Evolutionary conservation across 2,329 filamentous ascomycete species (phyloP).

Genomic region (Alternaria triticina): DNA sequence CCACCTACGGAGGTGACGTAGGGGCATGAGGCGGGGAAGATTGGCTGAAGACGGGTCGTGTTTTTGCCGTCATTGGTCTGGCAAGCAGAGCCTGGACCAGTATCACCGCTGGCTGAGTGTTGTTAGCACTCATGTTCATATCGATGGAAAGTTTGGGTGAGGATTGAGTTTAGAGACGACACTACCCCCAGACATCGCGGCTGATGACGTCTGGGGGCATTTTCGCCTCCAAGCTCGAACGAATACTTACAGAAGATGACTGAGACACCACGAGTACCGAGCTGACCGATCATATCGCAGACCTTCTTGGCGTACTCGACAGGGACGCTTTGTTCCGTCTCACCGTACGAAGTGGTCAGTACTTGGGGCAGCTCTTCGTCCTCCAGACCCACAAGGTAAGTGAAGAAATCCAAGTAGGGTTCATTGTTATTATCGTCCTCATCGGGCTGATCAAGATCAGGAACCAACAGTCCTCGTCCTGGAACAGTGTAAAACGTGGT

Average conservation of each 20-base stretch:
- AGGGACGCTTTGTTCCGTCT: constrained; percentile 50
- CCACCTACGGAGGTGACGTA: constrained; percentile 57
- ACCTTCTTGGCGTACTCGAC: constrained; percentile 46
- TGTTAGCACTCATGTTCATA: not conserved
- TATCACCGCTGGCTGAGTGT: constrained; percentile 42
- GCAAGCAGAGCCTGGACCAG: constrained; percentile 51
- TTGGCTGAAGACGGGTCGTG: constrained; percentile 52
- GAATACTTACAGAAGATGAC: constrained; percentile 40
- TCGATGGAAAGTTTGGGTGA: not conserved
- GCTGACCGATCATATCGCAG: constrained; percentile 49
- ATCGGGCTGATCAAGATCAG: constrained; percentile 56
- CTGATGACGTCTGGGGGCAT: not conserved
- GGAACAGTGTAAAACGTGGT: constrained; percentile 57
- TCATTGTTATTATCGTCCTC: constrained; percentile 54
- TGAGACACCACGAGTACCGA: constrained; percentile 50
- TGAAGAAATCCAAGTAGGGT: constrained; percentile 53
- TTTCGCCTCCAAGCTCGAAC: not conserved
- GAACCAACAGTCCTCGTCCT: constrained; percentile 54
- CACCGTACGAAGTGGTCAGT: constrained; percentile 50
- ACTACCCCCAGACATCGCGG: not conserved
- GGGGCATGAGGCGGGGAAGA: constrained; percentile 56
- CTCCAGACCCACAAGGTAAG: constrained; percentile 39
- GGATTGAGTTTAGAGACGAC: not conserved
- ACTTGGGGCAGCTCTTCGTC: constrained; percentile 48
- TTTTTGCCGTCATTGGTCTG: constrained; percentile 55